Base-by-base conservation (phyloP, 306 rosid genomes). In the Inga oerstediana region DNA sequence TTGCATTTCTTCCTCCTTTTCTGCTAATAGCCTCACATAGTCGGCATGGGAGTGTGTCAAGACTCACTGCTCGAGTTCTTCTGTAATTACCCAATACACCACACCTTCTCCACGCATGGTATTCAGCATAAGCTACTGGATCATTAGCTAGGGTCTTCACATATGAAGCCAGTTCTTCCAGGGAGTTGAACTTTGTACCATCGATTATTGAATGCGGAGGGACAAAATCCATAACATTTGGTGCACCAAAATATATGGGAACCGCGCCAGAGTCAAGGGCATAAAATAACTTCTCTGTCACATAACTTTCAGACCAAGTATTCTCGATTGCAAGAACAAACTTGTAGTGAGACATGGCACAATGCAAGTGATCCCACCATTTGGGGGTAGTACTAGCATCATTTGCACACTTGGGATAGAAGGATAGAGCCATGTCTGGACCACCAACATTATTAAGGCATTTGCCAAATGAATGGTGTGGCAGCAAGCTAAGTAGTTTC, bases 351-450 rank as follows among this genome's bases (percentile, higher is more conserved):
- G 99, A 96, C 99, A 94, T 94, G 64, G 99, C 98, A 72, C 99
- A 96, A 77, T 96, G 99, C 81, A 94, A 84, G 76, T 96, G 98
- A 86, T 96, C 99, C 99, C 99, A 96, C 98, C 99, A 96, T 87
- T 91, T 92, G 1, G 95, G 97, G 46, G 88, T 46, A 46, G 34
- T 80, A 14, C 75, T 81, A 43, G 81, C 91, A 75, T 88, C 94
- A 12, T 77, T 83, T 75, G 94, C 90, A 82, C 99, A 96, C 82
- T 96, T 92, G 0, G 97, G 99, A 83, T 94, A 94, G 44, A 92
- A 76, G 0, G 95, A 87, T 76, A 94, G 94, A 73, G 97, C 99
- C 92, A 84, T 84, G 85, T 96, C 91, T 54, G 32, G 89, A 64
- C 98, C 97, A 24, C 98, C 99, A 7, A 96, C 97, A 76, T 94